Base-by-base conservation (phyloP, 2,329 filamentous ascomycete species). In the Sporothrix humicola region DNA sequence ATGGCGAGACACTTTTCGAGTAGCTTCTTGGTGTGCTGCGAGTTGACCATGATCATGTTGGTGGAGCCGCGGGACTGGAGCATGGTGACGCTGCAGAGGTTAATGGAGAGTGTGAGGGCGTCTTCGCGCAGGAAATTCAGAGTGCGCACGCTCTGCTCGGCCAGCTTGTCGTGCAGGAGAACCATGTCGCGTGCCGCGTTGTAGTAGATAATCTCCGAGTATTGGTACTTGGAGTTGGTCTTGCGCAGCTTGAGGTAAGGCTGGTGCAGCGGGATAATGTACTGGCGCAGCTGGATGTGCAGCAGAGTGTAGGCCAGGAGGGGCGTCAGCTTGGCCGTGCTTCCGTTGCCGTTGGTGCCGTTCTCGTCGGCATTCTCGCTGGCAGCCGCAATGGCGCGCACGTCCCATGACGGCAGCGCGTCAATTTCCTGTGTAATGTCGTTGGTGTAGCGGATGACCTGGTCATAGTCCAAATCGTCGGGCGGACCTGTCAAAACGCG, bases 131-230 rank as follows among this genome's bases (percentile, higher is more conserved):
- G 79, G 77, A 90, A 89, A 79, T 89, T 89, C 72, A 90, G 82
- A 13, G 86, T 86, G 52, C 88, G 85, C 71, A 90, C 84, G 37
- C 87, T 87, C 77, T 87, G 87, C 75, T 89, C 85, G 73, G 86
- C 87, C 46, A 90, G 84, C 77, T 87, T 87, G 78, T 90, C 87
- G 78, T 89, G 87, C 75, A 90, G 83, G n/a, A 90, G 82, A 0
- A 90, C 87, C 77, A 90, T 87, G 76, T 90, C 88, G 48, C 88
- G 84, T 0, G 88, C 88, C 0, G 88, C 87, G 72, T 88, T 89
- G 80, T 90, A 90, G 82, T 89, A 90, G 66, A 90, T 86, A 73
- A 89, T 88, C 76, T 90, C 88, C 1, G 88, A 89, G 77, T 88
- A 87, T 77, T 90, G 88, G 78, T 89, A 90, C 76, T 88, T 88